These are phyloP conservation scores for Chondrostereum purpureum DNA, from an alignment of 1,284 basidiomycete species.

Conservation along the genomic window DNA sequence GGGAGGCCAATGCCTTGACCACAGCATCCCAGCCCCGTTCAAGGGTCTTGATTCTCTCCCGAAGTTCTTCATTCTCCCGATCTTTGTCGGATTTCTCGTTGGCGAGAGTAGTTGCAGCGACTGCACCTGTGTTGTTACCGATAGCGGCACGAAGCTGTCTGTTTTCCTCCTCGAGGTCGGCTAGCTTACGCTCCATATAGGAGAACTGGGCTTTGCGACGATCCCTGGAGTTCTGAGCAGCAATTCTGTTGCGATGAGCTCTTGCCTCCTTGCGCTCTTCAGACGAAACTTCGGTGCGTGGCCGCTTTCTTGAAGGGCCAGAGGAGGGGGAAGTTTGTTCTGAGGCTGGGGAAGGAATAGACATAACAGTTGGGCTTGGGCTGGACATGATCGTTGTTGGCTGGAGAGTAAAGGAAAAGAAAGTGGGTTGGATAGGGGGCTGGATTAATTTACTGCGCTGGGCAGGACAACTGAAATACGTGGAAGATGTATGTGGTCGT, in stretches of 20 bases:
- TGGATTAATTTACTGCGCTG: constrained; percentile 20
- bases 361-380: constrained; percentile 33
- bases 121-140: constrained; percentile 37
- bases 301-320: constrained; percentile 59
- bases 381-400: constrained; percentile 19
- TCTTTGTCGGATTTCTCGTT: constrained; percentile 34
- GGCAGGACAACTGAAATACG: constrained; percentile 23
- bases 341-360: constrained; percentile 27
- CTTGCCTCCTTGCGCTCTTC: constrained; percentile 79
- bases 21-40: constrained; percentile 76
- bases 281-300: constrained; percentile 50
- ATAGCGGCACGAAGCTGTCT: constrained; percentile 65
- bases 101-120: constrained; percentile 15
- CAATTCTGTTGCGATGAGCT: constrained; percentile 77
- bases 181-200: constrained; percentile 70
- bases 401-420: constrained; percentile 12
- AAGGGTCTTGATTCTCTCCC: constrained; percentile 66
- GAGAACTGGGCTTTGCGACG: constrained; percentile 70
- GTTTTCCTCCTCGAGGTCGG: constrained; percentile 84
- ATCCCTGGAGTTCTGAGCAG: constrained; percentile 79
- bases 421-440: constrained; percentile 10
- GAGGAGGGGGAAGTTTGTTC: constrained; percentile 26
- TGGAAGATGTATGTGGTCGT: too few species aligned
- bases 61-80: constrained; percentile 67
- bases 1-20: constrained; percentile 64